These are phyloP conservation scores for Nephromyces sp. DNA, from an alignment of 169 alveolate species.

Conservation along the genomic window DNA sequence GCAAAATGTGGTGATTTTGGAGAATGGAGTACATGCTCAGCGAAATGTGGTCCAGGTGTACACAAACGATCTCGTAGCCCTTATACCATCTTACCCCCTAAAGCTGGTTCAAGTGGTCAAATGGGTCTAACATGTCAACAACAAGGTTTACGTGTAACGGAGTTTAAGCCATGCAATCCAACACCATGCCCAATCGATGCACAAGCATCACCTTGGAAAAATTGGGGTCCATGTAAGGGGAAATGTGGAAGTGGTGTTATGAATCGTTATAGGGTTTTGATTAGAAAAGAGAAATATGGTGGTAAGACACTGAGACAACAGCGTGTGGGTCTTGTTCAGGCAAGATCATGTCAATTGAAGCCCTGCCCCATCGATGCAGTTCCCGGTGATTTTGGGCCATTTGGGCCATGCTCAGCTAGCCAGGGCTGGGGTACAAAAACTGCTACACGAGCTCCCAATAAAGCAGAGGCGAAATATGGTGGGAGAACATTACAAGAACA, in stretches of 20 bases:
- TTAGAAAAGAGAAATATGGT: no score
- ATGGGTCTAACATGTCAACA: slow-evolving; percentile 17
- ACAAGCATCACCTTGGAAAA: background rate
- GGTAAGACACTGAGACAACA: slow-evolving; percentile 5
- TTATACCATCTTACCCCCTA: slow-evolving; percentile 1
- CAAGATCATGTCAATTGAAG: background rate
- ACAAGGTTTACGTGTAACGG: slow-evolving; percentile 6
- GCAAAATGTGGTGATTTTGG: slow-evolving; percentile 41
- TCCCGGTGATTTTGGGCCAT: slow-evolving; percentile 34
- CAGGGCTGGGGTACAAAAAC: slow-evolving; percentile 35
- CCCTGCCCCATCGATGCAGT: slow-evolving; percentile 40
- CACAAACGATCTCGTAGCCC: slow-evolving; percentile 23
- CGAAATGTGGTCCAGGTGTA: slow-evolving; percentile 37
- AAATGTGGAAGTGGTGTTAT: background rate
- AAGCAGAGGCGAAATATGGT: slow-evolving; percentile 9
- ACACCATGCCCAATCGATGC: background rate
- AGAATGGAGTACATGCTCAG: slow-evolving; percentile 41
- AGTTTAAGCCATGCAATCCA: background rate
- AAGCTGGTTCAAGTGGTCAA: slow-evolving; percentile 17
- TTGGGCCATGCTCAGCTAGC: slow-evolving; percentile 41
- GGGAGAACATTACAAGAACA: slow-evolving; percentile 27
- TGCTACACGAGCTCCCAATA: slow-evolving; percentile 23
- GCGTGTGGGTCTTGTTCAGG: slow-evolving; percentile 11
- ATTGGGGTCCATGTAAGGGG: background rate
- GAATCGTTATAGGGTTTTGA: no score